Conservation (phyloP, 2,329 filamentous ascomycete species). For the Uncinocarpus reesii region DNA sequence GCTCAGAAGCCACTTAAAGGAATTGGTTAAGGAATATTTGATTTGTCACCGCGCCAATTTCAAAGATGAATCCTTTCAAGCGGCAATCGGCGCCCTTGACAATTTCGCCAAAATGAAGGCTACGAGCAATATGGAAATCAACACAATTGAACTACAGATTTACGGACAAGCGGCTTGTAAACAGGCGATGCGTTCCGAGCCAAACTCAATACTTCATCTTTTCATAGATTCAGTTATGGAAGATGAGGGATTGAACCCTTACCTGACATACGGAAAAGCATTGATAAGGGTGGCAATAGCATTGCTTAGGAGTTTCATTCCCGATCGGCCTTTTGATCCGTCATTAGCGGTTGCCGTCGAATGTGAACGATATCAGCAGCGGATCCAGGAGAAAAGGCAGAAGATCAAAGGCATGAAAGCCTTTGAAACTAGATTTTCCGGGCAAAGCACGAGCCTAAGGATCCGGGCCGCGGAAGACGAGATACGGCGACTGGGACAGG, state of each 20-base stretch:
- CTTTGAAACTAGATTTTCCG: slow-evolving; percentile 60
- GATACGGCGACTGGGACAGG: slow-evolving; percentile 52
- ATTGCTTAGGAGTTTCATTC: slow-evolving; percentile 69
- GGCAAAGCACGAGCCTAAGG: slow-evolving; percentile 57
- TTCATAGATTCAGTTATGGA: neutral
- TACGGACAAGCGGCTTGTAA: slow-evolving; percentile 19
- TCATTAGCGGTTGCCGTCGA: slow-evolving; percentile 54
- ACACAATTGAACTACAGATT: slow-evolving; percentile 15
- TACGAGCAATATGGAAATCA: neutral
- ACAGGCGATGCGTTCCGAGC: slow-evolving; percentile 32
- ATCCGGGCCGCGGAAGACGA: slow-evolving; percentile 54
- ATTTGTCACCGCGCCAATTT: slow-evolving; percentile 29
- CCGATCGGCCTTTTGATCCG: slow-evolving; percentile 78
- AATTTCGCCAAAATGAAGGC: neutral
- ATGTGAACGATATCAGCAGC: slow-evolving; percentile 47
- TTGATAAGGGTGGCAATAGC: slow-evolving; percentile 69
- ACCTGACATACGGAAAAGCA: slow-evolving; percentile 45
- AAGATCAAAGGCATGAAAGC: slow-evolving; percentile 51
- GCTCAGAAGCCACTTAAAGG: slow-evolving; percentile 41
- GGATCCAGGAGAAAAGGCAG: slow-evolving; percentile 45
- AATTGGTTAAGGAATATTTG: slow-evolving; percentile 27
- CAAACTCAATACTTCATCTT: slow-evolving; percentile 11
- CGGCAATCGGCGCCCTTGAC: slow-evolving; percentile 18
- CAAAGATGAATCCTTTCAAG: slow-evolving; percentile 22
- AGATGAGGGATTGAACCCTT: neutral